Evolutionary conservation across 805 yeast species (phyloP).

Genomic region (Candida chilensis): DNA sequence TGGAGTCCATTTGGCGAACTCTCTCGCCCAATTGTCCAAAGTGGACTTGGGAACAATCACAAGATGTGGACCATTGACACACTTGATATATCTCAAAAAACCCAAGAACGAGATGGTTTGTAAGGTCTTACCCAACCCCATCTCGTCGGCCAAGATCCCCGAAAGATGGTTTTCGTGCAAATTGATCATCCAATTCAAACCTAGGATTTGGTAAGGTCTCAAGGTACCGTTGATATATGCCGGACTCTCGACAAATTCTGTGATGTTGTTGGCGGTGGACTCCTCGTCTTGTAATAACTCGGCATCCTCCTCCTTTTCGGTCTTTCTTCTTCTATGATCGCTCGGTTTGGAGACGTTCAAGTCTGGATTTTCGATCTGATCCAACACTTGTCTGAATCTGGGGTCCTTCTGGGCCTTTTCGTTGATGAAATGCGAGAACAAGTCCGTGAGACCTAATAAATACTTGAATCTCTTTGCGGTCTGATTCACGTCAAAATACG

Average conservation of each 20-base stretch:
- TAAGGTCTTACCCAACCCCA: constrained; percentile 79
- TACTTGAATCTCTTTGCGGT: constrained; percentile 63
- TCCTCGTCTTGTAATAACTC: constrained; percentile 58
- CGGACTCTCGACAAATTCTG: constrained; percentile 44
- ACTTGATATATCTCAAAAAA: constrained; percentile 52
- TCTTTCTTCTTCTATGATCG: constrained; percentile 51
- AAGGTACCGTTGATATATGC: constrained; percentile 48
- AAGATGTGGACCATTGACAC: constrained; percentile 62
- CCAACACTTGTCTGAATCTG: constrained; percentile 41
- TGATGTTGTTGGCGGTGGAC: constrained; percentile 19
- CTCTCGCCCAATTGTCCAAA: constrained; percentile 73
- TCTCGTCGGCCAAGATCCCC: constrained; percentile 78
- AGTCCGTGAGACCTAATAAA: constrained; percentile 52
- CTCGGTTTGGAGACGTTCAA: constrained; percentile 4
- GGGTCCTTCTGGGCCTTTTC: constrained; percentile 57
- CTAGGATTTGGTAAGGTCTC: constrained; percentile 73
- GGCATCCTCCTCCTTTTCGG: constrained; percentile 74
- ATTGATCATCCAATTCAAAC: constrained; percentile 70
- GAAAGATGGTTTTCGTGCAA: constrained; percentile 59
- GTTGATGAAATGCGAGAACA: constrained; percentile 62
- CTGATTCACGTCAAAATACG: constrained; percentile 41
- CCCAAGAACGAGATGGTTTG: constrained; percentile 76
- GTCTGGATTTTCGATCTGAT: constrained; percentile 17
- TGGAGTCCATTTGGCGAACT: constrained; percentile 73
- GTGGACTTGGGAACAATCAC: constrained; percentile 78